Conservation (phyloP, 805 yeast species). For the Schwanniomyces vanrijiae region DNA sequence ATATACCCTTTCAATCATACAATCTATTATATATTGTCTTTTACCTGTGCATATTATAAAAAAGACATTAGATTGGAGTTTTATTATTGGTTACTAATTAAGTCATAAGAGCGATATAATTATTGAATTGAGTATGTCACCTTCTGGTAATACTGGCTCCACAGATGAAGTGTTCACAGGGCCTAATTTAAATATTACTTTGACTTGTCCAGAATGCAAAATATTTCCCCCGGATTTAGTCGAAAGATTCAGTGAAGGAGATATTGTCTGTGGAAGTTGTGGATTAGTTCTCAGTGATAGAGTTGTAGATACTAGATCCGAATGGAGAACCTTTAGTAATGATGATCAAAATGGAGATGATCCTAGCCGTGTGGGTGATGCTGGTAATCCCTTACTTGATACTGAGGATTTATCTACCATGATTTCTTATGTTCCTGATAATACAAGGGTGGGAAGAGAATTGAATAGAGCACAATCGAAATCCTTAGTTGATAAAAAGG, state of each 20-base stretch:
- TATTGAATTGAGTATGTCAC: conserved; percentile 2
- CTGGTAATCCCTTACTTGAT: conserved; percentile 87
- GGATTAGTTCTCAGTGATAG: conserved; percentile 91
- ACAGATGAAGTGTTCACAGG: conserved; percentile 47
- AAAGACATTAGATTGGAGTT: background rate
- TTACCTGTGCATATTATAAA: background rate
- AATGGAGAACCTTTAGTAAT: conserved; percentile 97
- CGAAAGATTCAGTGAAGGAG: conserved; percentile 96
- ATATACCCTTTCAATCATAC: background rate
- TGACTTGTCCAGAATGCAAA: conserved; percentile 95
- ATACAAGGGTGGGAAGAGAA: conserved; percentile 84
- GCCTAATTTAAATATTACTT: conserved; percentile 82
- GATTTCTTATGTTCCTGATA: conserved; percentile 85
- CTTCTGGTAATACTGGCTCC: conserved; percentile 5
- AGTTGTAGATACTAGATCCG: conserved; percentile 92
- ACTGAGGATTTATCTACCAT: conserved; percentile 90
- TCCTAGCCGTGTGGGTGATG: conserved; percentile 99
- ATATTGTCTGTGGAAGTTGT: conserved; percentile 96
- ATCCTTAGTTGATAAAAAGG: conserved; percentile 82
- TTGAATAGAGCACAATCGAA: conserved; percentile 86
- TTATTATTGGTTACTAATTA: background rate
- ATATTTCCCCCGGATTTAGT: conserved; percentile 93
- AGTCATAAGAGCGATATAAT: background rate
- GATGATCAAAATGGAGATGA: conserved; percentile 98
- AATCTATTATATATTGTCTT: background rate